A percentile compares a stretch with the other conserved stretches of the same genome.
Evolutionary conservation across 352 stramenopile species (phyloP).

Genomic region (Saprolegnia diclina): DNA sequence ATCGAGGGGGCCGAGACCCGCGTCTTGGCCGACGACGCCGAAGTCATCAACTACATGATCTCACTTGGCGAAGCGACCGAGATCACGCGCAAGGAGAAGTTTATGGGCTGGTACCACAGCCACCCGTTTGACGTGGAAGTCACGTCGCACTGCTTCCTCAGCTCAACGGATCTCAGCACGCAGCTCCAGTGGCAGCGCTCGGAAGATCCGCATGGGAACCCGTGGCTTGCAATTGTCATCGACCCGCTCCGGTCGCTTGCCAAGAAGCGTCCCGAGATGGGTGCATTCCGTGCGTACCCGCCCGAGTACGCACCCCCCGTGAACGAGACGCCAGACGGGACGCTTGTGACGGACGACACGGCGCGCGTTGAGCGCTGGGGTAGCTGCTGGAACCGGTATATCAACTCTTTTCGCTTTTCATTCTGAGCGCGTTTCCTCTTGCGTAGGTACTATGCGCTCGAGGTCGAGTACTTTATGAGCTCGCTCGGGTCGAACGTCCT

Average conservation of each 20-base stretch:
- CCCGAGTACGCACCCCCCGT: conserved; percentile 91
- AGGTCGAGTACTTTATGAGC: conserved; percentile 98
- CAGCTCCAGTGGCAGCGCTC: conserved; percentile 97
- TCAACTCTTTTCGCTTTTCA: background rate
- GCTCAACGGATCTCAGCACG: conserved; percentile 94
- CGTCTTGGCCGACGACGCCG: conserved; percentile 94
- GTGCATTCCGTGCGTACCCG: conserved; percentile 96
- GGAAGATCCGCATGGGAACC: conserved; percentile 93
- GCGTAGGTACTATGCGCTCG: conserved; percentile 88
- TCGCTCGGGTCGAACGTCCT: conserved; percentile 87
- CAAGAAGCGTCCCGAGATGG: conserved; percentile 92
- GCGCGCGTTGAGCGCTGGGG: conserved; percentile 94
- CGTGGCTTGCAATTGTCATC: conserved; percentile 97
- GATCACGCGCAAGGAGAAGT: conserved; percentile 92
- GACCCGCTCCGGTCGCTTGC: conserved; percentile 94
- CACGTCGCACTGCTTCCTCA: conserved; percentile 96
- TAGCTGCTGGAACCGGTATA: conserved; percentile 88
- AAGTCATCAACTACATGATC: conserved; percentile 99
- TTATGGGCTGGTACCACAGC: conserved; percentile 99
- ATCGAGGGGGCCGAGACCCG: conserved; percentile 95
- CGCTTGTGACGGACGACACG: conserved; percentile 89
- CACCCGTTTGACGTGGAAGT: conserved; percentile 98
- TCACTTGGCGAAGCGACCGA: conserved; percentile 93
- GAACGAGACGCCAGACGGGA: conserved; percentile 95
- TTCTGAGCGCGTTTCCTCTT: background rate